Base-by-base conservation (phyloP, 192 early-diverging fungal genomes). In the Gryganskiella cystojenkinii region DNA sequence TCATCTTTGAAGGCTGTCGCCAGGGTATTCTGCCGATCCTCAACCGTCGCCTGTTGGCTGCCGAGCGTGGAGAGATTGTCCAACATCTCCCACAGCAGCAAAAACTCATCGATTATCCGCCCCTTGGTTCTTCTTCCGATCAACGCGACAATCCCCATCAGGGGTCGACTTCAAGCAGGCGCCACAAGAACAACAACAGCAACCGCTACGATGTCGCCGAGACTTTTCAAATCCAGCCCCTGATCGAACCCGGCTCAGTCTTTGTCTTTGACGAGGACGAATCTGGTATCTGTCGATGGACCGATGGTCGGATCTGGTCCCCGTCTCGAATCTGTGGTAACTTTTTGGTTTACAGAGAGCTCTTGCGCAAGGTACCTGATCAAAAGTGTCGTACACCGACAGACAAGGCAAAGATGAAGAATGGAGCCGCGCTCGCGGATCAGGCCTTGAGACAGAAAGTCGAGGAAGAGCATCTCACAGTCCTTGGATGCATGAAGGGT, bases 201-300 rank as follows among this genome's bases (percentile, higher is more conserved):
- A n/a, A n/a, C 52, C 10, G 15, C 24, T 13, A 4, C 52, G 17
- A 1, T 28, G 15, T 1, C 52, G 17, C 2, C 13, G 6, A 2
- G 25, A 31, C 4, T 20, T 8, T n/a, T 33, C 70, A 1, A 64
- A 63, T 22, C 56, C 63, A n/a, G 11, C 58, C 71, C 2, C 40
- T 78, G 15, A 78, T 64, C 44, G 43, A 25, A 10, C 60, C 64
- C 1, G 68, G 63, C 20, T 66, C 62, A 10, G 76, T 76, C 0
- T 82, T 73, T 54, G 81, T 82, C n/a, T 82, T 72, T 55, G 81
- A 79, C 27, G 81, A 82, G 34, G n/a, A n/a, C 13, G 70, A 70
- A 43, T 67, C 81, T 1, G 64, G 76, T 2, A 82, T 82, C 27
- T 61, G 61, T 43, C 75, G 81, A 20, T 82, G 81, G 81, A 82